Conservation (phyloP, 345 rosid species). For the Syzygium aromaticum region DNA sequence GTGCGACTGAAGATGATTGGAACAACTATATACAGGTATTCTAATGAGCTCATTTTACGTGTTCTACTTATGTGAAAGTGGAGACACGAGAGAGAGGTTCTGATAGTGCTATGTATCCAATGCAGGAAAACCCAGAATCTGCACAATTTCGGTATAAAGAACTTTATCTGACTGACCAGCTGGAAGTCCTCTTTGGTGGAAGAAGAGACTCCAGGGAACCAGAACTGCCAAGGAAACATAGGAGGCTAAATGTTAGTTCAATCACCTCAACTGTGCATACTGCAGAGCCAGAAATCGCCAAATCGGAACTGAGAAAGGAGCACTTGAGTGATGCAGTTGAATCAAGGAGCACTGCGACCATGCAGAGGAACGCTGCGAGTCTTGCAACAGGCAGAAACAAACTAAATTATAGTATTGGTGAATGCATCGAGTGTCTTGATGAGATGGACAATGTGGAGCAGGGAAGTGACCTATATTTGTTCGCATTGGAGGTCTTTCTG, state of each 20-base stretch:
- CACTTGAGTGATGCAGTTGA: slow-evolving; percentile 9
- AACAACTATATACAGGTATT: slow-evolving; percentile 14
- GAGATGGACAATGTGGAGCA: slow-evolving; percentile 35
- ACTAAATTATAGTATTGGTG: slow-evolving; percentile 24
- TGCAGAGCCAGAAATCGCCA: slow-evolving; percentile 15
- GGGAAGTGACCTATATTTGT: slow-evolving; percentile 36
- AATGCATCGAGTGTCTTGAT: slow-evolving; percentile 45
- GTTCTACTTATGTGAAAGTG: background rate
- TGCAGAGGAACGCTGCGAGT: slow-evolving; percentile 10
- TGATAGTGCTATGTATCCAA: background rate
- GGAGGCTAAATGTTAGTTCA: slow-evolving; percentile 6
- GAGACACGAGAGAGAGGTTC: background rate
- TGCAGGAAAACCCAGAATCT: slow-evolving; percentile 31
- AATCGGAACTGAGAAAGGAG: slow-evolving; percentile 1
- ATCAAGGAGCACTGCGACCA: slow-evolving; percentile 9
- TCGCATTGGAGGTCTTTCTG: slow-evolving; percentile 39
- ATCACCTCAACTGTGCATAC: slow-evolving; percentile 2
- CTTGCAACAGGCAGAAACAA: background rate
- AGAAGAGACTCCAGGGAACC: slow-evolving; percentile 15
- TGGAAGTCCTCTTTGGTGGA: slow-evolving; percentile 31
- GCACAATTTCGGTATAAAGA: slow-evolving; percentile 18
- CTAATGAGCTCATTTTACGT: background rate
- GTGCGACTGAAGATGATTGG: slow-evolving; percentile 38
- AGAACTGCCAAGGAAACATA: slow-evolving; percentile 14
- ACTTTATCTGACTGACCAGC: slow-evolving; percentile 19